phyloP scores from a whole-genome alignment of 179 eudicot genomes.

The Kewa caespitosa region DNA sequence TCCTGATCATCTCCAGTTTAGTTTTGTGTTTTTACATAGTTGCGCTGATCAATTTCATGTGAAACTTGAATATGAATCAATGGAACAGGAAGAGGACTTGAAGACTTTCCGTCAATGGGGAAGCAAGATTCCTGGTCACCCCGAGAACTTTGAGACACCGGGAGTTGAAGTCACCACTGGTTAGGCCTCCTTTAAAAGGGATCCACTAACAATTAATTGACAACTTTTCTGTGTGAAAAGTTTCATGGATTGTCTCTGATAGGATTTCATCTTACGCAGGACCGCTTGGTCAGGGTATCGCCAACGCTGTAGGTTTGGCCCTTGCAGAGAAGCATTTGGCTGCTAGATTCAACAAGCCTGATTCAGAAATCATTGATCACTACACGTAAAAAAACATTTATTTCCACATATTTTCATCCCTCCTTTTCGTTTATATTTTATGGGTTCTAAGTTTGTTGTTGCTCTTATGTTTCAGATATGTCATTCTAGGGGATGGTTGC shows the following conservation, averaged over 20 bases:
- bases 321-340: slow-evolving; percentile 69
- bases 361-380: slow-evolving; percentile 51
- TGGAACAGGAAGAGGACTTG: slow-evolving; percentile 54
- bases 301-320: slow-evolving; percentile 68
- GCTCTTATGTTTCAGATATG: slow-evolving; percentile 33
- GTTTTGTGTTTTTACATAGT: not conserved
- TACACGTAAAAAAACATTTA: slow-evolving; percentile 42
- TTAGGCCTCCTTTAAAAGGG: slow-evolving; percentile 15
- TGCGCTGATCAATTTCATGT: not conserved
- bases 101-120: slow-evolving; percentile 59
- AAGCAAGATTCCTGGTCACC: slow-evolving; percentile 64
- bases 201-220: not conserved
- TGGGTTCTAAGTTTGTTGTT: not conserved
- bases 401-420: not conserved
- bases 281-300: slow-evolving; percentile 71
- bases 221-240: not conserved
- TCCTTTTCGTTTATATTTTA: not conserved
- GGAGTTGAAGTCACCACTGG: slow-evolving; percentile 75
- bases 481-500: slow-evolving; percentile 66
- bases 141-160: slow-evolving; percentile 60
- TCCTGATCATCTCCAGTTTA: not conserved
- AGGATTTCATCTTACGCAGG: slow-evolving; percentile 32
- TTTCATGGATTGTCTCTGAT: not conserved
- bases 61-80: not conserved
- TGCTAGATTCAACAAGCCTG: slow-evolving; percentile 65